phyloP scores from a whole-genome alignment of 176 grass and related monocot genomes.

The Poa pratensis region DNA sequence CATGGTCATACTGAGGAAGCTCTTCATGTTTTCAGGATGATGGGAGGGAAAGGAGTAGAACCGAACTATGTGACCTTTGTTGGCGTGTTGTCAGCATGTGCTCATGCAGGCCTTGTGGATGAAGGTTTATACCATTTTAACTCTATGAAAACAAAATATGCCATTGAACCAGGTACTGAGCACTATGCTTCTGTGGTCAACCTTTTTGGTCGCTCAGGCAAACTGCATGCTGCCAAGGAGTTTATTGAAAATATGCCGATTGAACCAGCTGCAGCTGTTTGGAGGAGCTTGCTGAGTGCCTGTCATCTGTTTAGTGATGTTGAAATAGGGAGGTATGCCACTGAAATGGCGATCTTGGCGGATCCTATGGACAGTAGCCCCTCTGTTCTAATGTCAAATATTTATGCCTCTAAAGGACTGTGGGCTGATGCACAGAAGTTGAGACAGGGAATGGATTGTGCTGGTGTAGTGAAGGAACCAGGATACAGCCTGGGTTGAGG shows the following conservation, averaged over 20 bases:
- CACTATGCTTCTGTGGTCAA: constrained; percentile 80
- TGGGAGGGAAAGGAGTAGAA: constrained; percentile 54
- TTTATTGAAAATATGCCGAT: constrained; percentile 82
- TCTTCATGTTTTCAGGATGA: constrained; percentile 61
- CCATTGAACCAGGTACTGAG: constrained; percentile 66
- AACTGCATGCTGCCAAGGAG: constrained; percentile 61
- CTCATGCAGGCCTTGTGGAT: constrained; percentile 60
- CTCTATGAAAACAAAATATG: constrained; percentile 57
- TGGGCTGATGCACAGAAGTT: constrained; percentile 61
- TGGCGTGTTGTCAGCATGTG: constrained; percentile 57
- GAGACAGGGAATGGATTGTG: constrained; percentile 55
- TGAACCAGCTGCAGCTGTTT: constrained; percentile 60
- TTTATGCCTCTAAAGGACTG: constrained; percentile 76
- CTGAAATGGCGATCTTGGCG: constrained; percentile 58
- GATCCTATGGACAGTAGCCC: constrained; percentile 68
- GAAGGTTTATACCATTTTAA: constrained; percentile 70
- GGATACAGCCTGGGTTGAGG: constrained; percentile 75
- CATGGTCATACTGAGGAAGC: constrained; percentile 66
- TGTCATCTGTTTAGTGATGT: constrained; percentile 64
- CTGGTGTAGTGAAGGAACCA: constrained; percentile 56
- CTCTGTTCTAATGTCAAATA: constrained; percentile 77
- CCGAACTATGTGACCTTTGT: constrained; percentile 85
- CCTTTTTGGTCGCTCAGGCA: constrained; percentile 68
- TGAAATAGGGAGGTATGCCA: constrained; percentile 69
- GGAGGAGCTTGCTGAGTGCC: constrained; percentile 72